These are phyloP conservation scores for Dendryphion nanum DNA, from an alignment of 2,329 filamentous ascomycete genomes.

Conservation along the genomic window DNA sequence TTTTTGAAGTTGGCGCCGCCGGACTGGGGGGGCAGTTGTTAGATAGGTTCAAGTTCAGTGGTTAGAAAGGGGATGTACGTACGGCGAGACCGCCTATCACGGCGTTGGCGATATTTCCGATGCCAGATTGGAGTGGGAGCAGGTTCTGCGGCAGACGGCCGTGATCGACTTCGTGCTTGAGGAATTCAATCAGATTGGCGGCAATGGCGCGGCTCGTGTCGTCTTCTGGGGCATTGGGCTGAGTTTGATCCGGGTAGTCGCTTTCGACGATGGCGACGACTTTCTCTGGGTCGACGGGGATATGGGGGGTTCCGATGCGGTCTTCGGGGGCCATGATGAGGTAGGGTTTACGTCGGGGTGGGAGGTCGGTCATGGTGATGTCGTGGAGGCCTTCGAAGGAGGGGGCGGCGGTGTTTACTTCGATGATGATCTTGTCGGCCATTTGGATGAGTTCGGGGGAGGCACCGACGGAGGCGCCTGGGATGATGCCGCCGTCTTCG, in stretches of 20 bases:
- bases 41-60: constrained; percentile 4
- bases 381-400: constrained; percentile 88
- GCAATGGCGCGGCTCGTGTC: constrained; percentile 72
- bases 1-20: constrained; percentile 76
- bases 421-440: constrained; percentile 90
- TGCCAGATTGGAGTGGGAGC: constrained; percentile 80
- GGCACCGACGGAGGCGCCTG: constrained; percentile 80
- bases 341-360: constrained; percentile 79
- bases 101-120: constrained; percentile 91
- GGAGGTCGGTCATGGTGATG: constrained; percentile 84
- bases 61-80: constrained; percentile 9
- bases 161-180: constrained; percentile 79
- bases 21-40: constrained; percentile 38
- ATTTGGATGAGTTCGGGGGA: constrained; percentile 85
- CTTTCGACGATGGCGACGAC: constrained; percentile 83
- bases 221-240: constrained; percentile 74
- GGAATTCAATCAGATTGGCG: constrained; percentile 75
- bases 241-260: constrained; percentile 75
- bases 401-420: constrained; percentile 84
- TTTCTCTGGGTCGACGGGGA: constrained; percentile 81
- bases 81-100: constrained; percentile 76
- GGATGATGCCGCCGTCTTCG: constrained; percentile 84
- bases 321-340: constrained; percentile 83
- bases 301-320: constrained; percentile 77
- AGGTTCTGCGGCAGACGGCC: constrained; percentile 75